These are phyloP conservation scores for Miamiensis avidus DNA, from an alignment of 169 alveolate genomes.

Conservation along the genomic window DNA sequence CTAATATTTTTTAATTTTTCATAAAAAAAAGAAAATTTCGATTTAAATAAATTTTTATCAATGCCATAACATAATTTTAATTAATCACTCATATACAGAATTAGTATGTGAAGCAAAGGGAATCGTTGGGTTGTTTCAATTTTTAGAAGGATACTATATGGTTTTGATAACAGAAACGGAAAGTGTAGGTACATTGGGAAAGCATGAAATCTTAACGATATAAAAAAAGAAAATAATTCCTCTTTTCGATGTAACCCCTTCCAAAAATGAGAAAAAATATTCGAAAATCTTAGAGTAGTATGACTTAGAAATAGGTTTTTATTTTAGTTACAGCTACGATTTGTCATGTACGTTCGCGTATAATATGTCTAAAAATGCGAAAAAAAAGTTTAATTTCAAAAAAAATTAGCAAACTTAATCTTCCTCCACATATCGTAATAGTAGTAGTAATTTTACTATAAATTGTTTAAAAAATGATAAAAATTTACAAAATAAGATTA, in stretches of 20 bases:
- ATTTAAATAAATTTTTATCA: neutral
- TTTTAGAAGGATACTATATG: slow-evolving; percentile 69
- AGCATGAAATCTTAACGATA: neutral
- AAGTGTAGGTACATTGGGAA: slow-evolving; percentile 57
- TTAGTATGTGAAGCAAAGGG: slow-evolving; percentile 8
- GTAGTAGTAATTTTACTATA: neutral
- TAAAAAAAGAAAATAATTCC: neutral
- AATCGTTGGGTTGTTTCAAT: slow-evolving; percentile 63
- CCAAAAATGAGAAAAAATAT: neutral
- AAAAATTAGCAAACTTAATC: neutral
- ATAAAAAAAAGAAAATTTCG: no score
- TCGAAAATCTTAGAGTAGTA: neutral
- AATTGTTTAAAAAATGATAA: neutral
- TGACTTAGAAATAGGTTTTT: neutral
- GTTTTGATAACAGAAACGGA: slow-evolving; percentile 51
- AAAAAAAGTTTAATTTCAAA: neutral
- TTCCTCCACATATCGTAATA: neutral
- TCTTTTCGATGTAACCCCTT: neutral
- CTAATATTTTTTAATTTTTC: no score
- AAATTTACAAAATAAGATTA: neutral
- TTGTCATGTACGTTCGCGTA: slow-evolving; percentile 67
- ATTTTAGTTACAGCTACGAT: slow-evolving; percentile 56
- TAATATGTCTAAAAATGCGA: slow-evolving; percentile 14
- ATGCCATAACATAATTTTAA: no score
- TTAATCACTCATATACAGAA: neutral